These are phyloP conservation scores for Tricholoma sp. DNA, from an alignment of 768 basidiomycete species.

Conservation along the genomic window DNA sequence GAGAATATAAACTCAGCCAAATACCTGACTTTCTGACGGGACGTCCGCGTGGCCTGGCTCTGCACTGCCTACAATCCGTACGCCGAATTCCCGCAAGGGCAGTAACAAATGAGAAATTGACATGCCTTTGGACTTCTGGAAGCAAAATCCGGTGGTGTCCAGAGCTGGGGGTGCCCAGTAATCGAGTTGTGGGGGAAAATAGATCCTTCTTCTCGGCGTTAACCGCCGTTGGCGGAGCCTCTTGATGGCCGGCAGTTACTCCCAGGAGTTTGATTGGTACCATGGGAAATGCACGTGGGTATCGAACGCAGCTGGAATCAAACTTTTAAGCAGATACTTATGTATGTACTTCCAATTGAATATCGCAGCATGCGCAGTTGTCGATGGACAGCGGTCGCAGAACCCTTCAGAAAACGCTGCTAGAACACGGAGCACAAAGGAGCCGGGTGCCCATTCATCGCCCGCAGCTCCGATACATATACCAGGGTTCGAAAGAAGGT, in stretches of 20 bases:
- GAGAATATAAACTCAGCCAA: conserved; percentile 3
- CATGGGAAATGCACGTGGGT: neutral
- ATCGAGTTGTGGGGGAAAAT: neutral
- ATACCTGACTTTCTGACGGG: neutral
- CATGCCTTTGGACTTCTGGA: neutral
- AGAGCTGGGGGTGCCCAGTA: neutral
- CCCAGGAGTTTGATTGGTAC: neutral
- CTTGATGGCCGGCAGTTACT: neutral
- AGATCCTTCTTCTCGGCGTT: neutral
- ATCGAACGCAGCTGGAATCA: neutral
- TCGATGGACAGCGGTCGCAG: neutral
- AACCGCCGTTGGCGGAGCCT: neutral
- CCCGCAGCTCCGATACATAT: neutral
- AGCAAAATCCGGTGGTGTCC: neutral
- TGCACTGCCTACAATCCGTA: conserved; percentile 2
- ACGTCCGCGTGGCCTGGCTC: conserved; percentile 1
- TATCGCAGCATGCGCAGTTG: conserved; percentile 2
- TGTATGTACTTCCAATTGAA: no score
- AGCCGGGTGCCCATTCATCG: neutral
- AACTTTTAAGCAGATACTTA: no score
- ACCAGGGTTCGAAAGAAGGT: conserved; percentile 3
- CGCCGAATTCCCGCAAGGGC: neutral
- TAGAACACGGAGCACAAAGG: neutral
- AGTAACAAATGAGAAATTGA: neutral
- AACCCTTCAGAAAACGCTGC: neutral